Base-by-base conservation (phyloP, 1,284 basidiomycete genomes). In the Pyrrhoderma noxium region DNA sequence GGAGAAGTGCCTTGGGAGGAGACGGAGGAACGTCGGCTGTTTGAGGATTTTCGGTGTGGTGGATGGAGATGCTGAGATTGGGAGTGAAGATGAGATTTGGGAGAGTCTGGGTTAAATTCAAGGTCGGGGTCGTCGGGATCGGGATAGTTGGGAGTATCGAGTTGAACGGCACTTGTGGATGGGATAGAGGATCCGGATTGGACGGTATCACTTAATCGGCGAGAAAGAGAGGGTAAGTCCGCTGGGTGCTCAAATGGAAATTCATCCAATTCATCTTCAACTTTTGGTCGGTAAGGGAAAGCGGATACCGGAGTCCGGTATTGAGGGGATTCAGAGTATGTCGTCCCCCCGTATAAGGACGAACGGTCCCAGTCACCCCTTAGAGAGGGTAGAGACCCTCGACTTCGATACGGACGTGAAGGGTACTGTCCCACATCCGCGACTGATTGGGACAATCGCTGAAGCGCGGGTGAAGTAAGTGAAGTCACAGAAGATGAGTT, bases 1-100 rank as follows among this genome's bases (percentile, higher is more conserved):
- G 27, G 58, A 60, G 11, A 64, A 57, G 59, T 67, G 60, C 5
- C 7, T 40, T 71, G 69, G 11, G 73, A 67, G n/a, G 73, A 73
- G 45, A 51, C 18, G 23, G 59, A 60, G 9, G 63, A 56, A 58
- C 67, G 59, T 8, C 38, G 38, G 38, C 38, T 40, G 5, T 16
- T 40, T 40, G 38, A 22, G 27, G n/a, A n/a, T n/a, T n/a, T n/a
- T n/a, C n/a, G n/a, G n/a, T n/a, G n/a, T n/a, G n/a, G n/a, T n/a
- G n/a, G n/a, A n/a, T n/a, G n/a, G n/a, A n/a, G n/a, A n/a, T n/a
- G n/a, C n/a, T 22, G 42, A 35, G 51, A 35, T 14, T 2, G 41
- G 22, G 8, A 43, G 47, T 13, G 42, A n/a, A n/a, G n/a, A n/a
- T n/a, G n/a, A n/a, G n/a, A n/a, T n/a, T n/a, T n/a, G n/a, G n/a